These are phyloP conservation scores for Glycine soja DNA, from an alignment of 306 rosid species.

Conservation along the genomic window DNA sequence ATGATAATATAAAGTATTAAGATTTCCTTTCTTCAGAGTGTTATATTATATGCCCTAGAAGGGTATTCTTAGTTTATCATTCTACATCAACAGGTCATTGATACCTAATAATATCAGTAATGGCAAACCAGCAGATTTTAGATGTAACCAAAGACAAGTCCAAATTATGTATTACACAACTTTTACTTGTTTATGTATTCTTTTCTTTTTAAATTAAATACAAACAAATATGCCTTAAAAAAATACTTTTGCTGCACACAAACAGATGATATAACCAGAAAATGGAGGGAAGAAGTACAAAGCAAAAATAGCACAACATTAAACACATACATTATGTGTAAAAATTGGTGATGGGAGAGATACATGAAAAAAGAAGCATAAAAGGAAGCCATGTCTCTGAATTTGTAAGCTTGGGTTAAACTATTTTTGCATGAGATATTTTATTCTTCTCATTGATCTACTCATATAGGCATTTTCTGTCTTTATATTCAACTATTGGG, in stretches of 20 bases:
- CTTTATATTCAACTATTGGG: constrained; percentile 9
- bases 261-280: background rate
- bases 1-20: too few species aligned
- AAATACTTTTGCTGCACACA: background rate
- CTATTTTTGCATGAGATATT: background rate
- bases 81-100: too few species aligned
- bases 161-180: background rate
- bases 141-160: background rate
- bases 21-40: too few species aligned
- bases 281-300: background rate
- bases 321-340: background rate
- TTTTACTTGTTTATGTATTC: background rate
- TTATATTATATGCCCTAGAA: too few species aligned
- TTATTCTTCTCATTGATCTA: constrained; percentile 7
- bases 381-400: constrained; percentile 21
- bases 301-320: background rate
- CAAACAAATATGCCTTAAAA: background rate
- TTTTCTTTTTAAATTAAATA: background rate
- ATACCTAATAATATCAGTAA: background rate
- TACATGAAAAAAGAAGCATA: background rate
- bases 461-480: constrained; percentile 7
- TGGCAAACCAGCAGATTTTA: background rate
- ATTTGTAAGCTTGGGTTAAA: constrained; percentile 15
- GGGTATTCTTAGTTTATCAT: too few species aligned
- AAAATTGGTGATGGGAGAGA: background rate